Evolutionary conservation across 257 asterid species (phyloP).

Genomic region (Capsicum rhomboideum): DNA sequence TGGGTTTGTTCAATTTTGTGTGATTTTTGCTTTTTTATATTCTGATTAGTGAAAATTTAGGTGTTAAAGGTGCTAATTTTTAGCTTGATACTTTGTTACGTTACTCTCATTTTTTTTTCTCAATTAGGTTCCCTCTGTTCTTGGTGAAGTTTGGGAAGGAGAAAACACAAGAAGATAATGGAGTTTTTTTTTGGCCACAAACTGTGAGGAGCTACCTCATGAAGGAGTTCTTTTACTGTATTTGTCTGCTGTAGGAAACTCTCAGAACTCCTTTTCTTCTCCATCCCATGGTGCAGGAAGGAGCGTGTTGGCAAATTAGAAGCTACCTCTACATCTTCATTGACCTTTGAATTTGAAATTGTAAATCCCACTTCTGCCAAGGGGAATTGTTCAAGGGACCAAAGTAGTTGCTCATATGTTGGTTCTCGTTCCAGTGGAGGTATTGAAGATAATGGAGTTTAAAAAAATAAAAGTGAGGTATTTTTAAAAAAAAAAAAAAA

Average conservation of each 20-base stretch:
- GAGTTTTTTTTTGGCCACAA: conserved; percentile 78
- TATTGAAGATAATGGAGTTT: too few species aligned
- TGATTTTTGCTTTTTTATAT: too few species aligned
- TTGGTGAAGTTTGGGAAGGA: too few species aligned
- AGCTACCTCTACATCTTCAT: conserved; percentile 27
- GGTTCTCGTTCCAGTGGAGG: conserved; percentile 82
- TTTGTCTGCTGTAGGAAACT: conserved; percentile 70
- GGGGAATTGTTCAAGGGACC: conserved; percentile 10
- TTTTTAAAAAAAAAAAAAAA: too few species aligned
- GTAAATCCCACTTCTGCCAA: conserved; percentile 30
- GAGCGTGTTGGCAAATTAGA: conserved; percentile 42
- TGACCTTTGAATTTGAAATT: conserved; percentile 30
- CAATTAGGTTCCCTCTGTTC: too few species aligned
- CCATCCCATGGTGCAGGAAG: conserved; percentile 48
- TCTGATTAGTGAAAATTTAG: too few species aligned
- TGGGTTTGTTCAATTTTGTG: too few species aligned
- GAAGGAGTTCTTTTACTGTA: conserved; percentile 84
- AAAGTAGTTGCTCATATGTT: conserved; percentile 51
- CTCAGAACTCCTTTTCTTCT: conserved; percentile 37
- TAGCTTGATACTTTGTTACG: too few species aligned
- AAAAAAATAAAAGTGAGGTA: too few species aligned
- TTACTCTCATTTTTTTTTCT: too few species aligned
- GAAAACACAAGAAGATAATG: too few species aligned
- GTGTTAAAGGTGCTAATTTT: too few species aligned
- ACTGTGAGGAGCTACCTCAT: conserved; percentile 88